phyloP scores from a whole-genome alignment of 805 yeast genomes.

The Candida andamanensis region DNA sequence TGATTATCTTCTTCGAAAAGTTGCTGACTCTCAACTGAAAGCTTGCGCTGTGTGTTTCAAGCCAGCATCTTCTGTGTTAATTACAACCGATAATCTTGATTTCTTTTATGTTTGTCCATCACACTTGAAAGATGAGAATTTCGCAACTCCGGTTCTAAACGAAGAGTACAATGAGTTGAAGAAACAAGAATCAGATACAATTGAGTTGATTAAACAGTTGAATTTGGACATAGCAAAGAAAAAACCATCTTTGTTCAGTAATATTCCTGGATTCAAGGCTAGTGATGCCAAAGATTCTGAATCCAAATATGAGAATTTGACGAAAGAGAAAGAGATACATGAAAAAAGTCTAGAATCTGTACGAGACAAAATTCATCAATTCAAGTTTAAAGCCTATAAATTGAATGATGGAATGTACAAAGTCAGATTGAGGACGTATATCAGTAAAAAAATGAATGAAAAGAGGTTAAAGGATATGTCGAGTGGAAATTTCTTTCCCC shows the following conservation, averaged over 20 bases:
- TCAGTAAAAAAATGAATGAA: constrained; percentile 27
- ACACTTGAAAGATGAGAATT: constrained; percentile 44
- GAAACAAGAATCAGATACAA: constrained; percentile 16
- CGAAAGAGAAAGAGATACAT: constrained; percentile 14
- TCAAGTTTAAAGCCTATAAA: constrained; percentile 32
- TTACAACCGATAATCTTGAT: constrained; percentile 43
- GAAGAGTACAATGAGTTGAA: constrained; percentile 28
- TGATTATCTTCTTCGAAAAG: constrained; percentile 38
- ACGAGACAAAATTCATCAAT: constrained; percentile 20
- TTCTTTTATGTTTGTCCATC: constrained; percentile 48
- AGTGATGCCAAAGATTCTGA: constrained; percentile 15
- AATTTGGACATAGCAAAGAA: constrained; percentile 20
- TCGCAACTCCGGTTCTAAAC: constrained; percentile 37
- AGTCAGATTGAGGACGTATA: constrained; percentile 31
- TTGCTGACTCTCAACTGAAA: constrained; percentile 35
- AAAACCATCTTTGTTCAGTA: constrained; percentile 33
- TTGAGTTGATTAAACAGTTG: constrained; percentile 16
- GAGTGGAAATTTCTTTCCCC: constrained; percentile 38
- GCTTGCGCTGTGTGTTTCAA: constrained; percentile 50
- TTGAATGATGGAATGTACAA: constrained; percentile 39
- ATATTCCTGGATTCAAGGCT: constrained; percentile 15
- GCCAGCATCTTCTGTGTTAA: constrained; percentile 41
- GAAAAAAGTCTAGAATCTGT: constrained; percentile 16
- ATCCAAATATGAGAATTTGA: constrained; percentile 15
- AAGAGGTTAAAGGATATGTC: constrained; percentile 26